phyloP scores from a whole-genome alignment of 306 rosid species.

The Quercus parvula region DNA sequence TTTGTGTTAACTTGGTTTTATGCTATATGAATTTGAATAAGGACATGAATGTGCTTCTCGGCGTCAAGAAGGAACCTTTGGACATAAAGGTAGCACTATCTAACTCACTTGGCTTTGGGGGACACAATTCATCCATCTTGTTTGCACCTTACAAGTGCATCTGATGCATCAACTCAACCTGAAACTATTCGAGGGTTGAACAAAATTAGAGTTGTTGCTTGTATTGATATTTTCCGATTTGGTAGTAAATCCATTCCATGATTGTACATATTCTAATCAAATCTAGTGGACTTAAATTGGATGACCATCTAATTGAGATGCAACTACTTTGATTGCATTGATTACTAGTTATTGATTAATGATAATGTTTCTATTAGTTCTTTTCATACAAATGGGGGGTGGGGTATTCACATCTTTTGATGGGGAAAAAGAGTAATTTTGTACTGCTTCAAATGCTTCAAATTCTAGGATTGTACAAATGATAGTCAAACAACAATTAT shows the following conservation, averaged over 20 bases:
- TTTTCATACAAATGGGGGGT: too few species aligned
- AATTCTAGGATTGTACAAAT: too few species aligned
- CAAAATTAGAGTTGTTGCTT: not conserved
- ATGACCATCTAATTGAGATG: too few species aligned
- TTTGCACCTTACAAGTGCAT: slow-evolving; percentile 80
- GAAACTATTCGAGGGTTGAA: not conserved
- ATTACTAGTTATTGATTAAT: too few species aligned
- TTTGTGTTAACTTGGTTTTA: not conserved
- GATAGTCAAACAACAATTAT: too few species aligned
- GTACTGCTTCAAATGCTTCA: too few species aligned
- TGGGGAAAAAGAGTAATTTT: too few species aligned
- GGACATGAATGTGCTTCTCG: slow-evolving; percentile 79
- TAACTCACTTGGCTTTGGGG: slow-evolving; percentile 93
- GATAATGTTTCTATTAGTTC: too few species aligned
- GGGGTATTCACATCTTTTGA: too few species aligned
- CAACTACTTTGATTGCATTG: too few species aligned
- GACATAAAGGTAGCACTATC: slow-evolving; percentile 86
- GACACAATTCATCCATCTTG: slow-evolving; percentile 89
- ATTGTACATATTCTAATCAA: not conserved
- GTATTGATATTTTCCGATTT: not conserved
- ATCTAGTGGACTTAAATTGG: too few species aligned
- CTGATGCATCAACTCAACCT: slow-evolving; percentile 22
- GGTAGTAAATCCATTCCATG: not conserved
- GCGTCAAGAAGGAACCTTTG: slow-evolving; percentile 76
- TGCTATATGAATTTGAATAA: slow-evolving; percentile 18